Conservation (phyloP, 176 grass and related monocot genomes). For the Cocos nucifera region DNA sequence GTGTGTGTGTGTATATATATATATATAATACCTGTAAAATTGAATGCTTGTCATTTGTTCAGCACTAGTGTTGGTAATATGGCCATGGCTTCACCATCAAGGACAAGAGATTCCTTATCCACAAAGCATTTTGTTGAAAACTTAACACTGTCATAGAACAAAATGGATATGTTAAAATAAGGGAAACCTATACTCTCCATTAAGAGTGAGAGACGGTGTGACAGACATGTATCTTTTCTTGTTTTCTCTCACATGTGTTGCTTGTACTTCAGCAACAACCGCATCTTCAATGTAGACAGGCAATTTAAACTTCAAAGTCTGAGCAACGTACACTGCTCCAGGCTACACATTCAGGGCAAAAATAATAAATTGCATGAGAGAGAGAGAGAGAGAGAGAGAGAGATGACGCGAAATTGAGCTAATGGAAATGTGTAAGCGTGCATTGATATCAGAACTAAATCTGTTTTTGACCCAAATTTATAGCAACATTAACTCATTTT, state of each 20-base stretch:
- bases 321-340: constrained; percentile 41
- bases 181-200: no score
- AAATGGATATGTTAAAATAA: neutral
- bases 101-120: constrained; percentile 15
- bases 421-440: no score
- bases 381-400: no score
- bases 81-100: constrained; percentile 51
- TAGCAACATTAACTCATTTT: no score
- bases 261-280: constrained; percentile 39
- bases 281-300: constrained; percentile 52
- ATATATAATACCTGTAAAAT: no score
- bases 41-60: constrained; percentile 3
- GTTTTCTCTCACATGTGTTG: constrained; percentile 26
- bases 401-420: no score
- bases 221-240: constrained; percentile 38
- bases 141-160: constrained; percentile 30
- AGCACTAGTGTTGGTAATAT: constrained; percentile 39
- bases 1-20: no score
- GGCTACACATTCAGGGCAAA: constrained; percentile 25
- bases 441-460: no score
- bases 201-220: neutral
- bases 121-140: constrained; percentile 64
- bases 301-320: constrained; percentile 41
- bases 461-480: no score
- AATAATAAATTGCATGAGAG: no score